These are phyloP conservation scores for Moricandia arvensis DNA, from an alignment of 345 rosid species.

Conservation along the genomic window DNA sequence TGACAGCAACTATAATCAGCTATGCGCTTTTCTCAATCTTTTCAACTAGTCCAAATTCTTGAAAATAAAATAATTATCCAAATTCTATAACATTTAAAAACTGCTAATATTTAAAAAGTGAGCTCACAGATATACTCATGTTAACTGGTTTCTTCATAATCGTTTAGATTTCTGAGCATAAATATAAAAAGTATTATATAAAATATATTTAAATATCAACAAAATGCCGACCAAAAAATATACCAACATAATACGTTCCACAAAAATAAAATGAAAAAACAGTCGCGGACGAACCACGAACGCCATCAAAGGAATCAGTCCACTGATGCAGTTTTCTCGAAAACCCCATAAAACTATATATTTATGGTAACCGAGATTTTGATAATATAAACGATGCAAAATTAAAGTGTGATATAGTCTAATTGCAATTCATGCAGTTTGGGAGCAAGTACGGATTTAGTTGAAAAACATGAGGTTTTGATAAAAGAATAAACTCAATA, in stretches of 20 bases:
- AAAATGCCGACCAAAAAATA: background rate
- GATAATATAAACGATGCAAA: no score
- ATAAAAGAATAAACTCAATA: no score
- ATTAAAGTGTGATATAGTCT: no score
- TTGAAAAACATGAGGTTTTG: no score
- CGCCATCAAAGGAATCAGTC: conserved; percentile 34
- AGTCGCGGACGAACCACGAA: conserved; percentile 6
- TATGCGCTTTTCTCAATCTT: background rate
- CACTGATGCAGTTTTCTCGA: conserved; percentile 1
- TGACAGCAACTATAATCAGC: background rate
- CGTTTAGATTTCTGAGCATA: background rate
- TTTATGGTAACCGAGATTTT: no score
- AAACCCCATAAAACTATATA: background rate
- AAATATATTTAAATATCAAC: background rate
- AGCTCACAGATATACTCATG: no score
- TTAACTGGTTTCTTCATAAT: background rate
- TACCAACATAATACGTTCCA: background rate
- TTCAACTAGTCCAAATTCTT: background rate
- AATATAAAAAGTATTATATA: no score
- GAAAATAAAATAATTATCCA: no score
- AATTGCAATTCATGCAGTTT: no score
- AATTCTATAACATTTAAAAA: no score
- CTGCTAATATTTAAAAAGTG: no score
- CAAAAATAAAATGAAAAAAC: background rate
- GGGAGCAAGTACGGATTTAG: no score